phyloP scores from a whole-genome alignment of 2,329 filamentous ascomycete genomes.

The Aspergillus sp. region DNA sequence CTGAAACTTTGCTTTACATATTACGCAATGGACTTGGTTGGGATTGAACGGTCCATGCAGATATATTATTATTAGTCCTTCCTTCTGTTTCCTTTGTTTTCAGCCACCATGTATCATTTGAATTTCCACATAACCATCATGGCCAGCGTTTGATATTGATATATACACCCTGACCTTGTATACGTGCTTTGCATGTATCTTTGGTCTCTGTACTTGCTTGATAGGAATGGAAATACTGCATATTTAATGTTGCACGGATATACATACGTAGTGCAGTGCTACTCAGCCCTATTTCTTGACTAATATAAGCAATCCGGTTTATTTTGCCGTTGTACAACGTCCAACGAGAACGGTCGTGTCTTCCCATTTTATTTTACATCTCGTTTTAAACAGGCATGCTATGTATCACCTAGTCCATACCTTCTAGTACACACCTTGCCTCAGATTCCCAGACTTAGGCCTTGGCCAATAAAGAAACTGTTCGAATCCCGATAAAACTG shows the following conservation, averaged over 20 bases:
- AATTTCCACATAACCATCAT: neutral
- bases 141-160: slow-evolving; percentile 2
- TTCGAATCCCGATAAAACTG: too few species aligned
- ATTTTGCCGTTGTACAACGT: too few species aligned
- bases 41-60: neutral
- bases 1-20: slow-evolving; percentile 1
- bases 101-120: slow-evolving; percentile 1
- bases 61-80: neutral
- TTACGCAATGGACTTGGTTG: neutral
- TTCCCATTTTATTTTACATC: too few species aligned
- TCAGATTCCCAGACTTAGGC: too few species aligned
- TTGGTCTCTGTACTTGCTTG: neutral
- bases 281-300: too few species aligned
- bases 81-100: slow-evolving; percentile 3
- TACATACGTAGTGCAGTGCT: too few species aligned
- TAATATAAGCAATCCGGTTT: too few species aligned
- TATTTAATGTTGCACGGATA: neutral
- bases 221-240: neutral
- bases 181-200: neutral
- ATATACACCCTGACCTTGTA: slow-evolving; percentile 5
- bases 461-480: too few species aligned
- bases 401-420: too few species aligned
- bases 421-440: too few species aligned
- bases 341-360: too few species aligned
- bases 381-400: too few species aligned